phyloP scores from a whole-genome alignment of 2,329 filamentous ascomycete genomes.

The Colletotrichum echinochloae region DNA sequence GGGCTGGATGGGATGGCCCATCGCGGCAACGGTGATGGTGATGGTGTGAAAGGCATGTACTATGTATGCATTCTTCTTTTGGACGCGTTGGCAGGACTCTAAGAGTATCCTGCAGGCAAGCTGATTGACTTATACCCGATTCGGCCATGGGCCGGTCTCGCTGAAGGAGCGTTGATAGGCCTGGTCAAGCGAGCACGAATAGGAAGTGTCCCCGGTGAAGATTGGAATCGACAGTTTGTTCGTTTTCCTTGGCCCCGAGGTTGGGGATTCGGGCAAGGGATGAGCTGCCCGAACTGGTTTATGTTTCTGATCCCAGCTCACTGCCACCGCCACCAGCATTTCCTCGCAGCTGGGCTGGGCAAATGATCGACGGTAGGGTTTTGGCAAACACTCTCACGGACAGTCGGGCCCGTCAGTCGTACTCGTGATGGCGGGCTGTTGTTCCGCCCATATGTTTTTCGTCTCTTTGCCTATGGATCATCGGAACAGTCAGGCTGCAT shows the following conservation, averaged over 20 bases:
- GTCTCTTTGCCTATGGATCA: no score
- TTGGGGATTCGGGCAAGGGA: not conserved
- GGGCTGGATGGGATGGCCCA: no score
- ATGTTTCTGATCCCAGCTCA: not conserved
- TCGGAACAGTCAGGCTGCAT: no score
- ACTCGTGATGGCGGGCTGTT: not conserved
- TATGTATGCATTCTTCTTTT: no score
- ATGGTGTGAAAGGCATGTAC: no score
- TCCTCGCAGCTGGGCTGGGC: slow-evolving; percentile 7
- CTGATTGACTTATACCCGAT: slow-evolving; percentile 6
- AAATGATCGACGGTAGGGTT: slow-evolving; percentile 1
- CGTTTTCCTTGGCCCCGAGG: slow-evolving; percentile 2
- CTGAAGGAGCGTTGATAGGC: slow-evolving; percentile 25
- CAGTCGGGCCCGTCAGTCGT: not conserved
- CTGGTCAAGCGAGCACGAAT: slow-evolving; percentile 25
- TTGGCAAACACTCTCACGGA: no score
- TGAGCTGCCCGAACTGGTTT: not conserved
- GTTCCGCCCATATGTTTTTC: not conserved
- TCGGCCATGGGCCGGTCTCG: slow-evolving; percentile 21
- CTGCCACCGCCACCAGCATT: slow-evolving; percentile 37
- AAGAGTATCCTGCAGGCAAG: not conserved
- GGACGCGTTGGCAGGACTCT: slow-evolving; percentile 17
- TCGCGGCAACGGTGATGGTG: no score
- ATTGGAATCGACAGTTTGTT: slow-evolving; percentile 1
- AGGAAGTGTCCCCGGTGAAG: slow-evolving; percentile 13